Conservation (phyloP, 139 green algal genomes). For the Chlorella sp. region DNA sequence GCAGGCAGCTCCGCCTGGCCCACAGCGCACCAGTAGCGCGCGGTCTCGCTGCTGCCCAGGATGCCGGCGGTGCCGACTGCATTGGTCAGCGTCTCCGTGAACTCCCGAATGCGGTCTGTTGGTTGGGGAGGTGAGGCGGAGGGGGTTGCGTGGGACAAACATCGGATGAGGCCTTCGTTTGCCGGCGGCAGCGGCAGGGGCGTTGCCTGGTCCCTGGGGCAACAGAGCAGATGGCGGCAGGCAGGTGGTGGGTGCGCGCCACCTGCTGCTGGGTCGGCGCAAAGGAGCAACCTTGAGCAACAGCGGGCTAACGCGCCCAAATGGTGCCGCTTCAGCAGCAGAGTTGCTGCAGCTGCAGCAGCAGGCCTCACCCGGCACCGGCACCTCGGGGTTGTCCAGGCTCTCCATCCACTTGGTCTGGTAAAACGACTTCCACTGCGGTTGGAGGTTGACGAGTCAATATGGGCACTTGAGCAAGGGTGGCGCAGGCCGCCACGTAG, state of each 20-base stretch:
- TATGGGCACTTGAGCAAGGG: too few relatives aligned
- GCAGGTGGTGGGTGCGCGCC: too few relatives aligned
- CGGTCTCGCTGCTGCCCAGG: constrained; percentile 22
- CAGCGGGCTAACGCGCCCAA: too few relatives aligned
- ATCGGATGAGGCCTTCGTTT: background rate
- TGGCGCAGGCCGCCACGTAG: too few relatives aligned
- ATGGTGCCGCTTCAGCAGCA: too few relatives aligned
- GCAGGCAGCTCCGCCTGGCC: too few relatives aligned
- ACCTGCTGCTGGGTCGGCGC: too few relatives aligned
- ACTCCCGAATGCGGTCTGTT: constrained; percentile 24
- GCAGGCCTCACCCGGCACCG: background rate
- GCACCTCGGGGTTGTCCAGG: background rate
- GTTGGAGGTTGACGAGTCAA: too few relatives aligned
- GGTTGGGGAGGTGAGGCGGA: background rate
- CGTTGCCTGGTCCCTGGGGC: too few relatives aligned
- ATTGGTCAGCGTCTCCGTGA: constrained; percentile 35
- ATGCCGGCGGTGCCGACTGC: constrained; percentile 14
- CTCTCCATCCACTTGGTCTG: background rate
- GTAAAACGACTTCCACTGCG: background rate
- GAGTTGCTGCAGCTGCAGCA: background rate
- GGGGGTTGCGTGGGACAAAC: background rate
- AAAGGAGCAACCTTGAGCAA: too few relatives aligned
- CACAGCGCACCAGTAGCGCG: constrained; percentile 23
- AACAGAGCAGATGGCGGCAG: too few relatives aligned
- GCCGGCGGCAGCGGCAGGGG: too few relatives aligned